Conservation (phyloP, 176 grass and related monocot species). For the Leersia perrieri region DNA sequence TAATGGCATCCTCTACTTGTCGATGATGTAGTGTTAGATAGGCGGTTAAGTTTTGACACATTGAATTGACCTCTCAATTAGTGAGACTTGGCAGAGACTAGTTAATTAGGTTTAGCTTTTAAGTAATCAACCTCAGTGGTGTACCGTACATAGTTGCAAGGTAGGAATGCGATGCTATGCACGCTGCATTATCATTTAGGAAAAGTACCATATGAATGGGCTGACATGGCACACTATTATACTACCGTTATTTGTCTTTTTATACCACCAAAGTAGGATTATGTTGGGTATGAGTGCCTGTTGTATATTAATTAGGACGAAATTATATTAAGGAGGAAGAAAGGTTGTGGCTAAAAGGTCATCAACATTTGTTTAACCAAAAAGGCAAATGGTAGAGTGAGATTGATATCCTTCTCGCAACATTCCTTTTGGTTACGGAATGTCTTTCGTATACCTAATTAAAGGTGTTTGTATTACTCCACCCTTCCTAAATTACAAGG, state of each 20-base stretch:
- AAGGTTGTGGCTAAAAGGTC: not conserved
- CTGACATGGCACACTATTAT: constrained; percentile 30
- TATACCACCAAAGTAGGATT: constrained; percentile 35
- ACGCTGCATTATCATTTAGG: constrained; percentile 30
- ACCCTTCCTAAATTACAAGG: no score
- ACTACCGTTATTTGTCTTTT: constrained; percentile 23
- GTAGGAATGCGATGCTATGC: constrained; percentile 13
- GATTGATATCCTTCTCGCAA: constrained; percentile 35
- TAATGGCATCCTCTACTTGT: constrained; percentile 1
- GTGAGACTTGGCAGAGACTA: not conserved
- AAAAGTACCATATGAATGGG: constrained; percentile 32
- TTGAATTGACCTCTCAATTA: constrained; percentile 18
- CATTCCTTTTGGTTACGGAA: constrained; percentile 59
- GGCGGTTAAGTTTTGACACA: constrained; percentile 18
- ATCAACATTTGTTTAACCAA: constrained; percentile 26
- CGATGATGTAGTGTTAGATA: not conserved
- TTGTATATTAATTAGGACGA: not conserved
- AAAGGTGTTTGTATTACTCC: constrained; percentile 38
- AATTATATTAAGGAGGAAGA: not conserved
- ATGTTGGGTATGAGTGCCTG: constrained; percentile 26
- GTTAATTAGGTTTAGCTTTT: not conserved
- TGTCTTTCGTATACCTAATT: constrained; percentile 64
- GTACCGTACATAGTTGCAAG: constrained; percentile 32
- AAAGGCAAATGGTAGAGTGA: constrained; percentile 30
- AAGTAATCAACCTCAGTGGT: not conserved